A percentile compares a stretch with the other conserved stretches of the same genome.
Conservation (phyloP, 2,329 filamentous ascomycete genomes). For the Nemania sp. region DNA sequence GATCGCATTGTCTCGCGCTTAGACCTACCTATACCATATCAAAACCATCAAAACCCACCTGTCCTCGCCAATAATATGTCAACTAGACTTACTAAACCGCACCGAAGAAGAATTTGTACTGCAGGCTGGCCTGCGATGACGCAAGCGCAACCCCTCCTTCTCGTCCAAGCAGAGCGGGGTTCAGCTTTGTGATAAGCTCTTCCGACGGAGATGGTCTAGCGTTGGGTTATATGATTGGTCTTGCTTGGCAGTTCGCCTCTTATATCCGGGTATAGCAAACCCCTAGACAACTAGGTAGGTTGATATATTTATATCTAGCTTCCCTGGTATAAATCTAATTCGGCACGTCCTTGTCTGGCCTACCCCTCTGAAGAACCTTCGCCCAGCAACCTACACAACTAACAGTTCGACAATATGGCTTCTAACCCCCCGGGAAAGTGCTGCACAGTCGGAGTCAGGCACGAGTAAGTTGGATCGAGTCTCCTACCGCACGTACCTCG, state of each 20-base stretch:
- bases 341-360: background rate
- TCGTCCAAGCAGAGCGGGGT: background rate
- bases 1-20: background rate
- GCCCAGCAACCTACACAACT: background rate
- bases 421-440: constrained; percentile 57
- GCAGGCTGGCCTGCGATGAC: background rate
- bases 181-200: background rate
- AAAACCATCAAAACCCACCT: too few species aligned
- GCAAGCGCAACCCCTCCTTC: background rate
- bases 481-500: background rate
- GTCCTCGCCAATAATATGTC: too few species aligned
- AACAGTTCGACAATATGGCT: constrained; percentile 48
- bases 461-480: constrained; percentile 50
- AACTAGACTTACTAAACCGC: too few species aligned
- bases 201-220: too few species aligned
- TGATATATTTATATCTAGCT: background rate
- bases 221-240: too few species aligned
- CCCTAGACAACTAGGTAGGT: too few species aligned
- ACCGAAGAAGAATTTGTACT: too few species aligned
- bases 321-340: constrained; percentile 4
- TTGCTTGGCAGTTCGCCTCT: too few species aligned
- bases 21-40: background rate
- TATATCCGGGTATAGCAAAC: too few species aligned
- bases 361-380: background rate
- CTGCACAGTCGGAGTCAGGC: constrained; percentile 57